Evolutionary conservation across 2,329 filamentous ascomycete species (phyloP), one percentile per base, ranked within the genome.

Genomic region (Alternaria rosae): DNA sequence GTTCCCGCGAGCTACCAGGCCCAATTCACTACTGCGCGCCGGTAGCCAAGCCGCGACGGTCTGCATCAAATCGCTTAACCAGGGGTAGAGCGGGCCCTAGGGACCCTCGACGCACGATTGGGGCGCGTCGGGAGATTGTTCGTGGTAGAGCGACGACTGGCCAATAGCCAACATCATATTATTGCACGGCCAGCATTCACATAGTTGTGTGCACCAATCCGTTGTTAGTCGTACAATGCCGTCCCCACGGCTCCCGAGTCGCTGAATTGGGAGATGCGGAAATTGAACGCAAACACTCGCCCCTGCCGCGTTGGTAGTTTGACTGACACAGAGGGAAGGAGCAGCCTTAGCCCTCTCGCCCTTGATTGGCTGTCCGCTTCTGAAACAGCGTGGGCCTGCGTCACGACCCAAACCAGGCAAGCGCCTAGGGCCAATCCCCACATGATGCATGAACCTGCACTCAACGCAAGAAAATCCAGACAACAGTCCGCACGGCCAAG

Each of bases 1-100:
- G 66, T 68, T 73, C 70, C 73, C 75, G 72, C 65, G 55, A 59
- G 23, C 50, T 55, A 64, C 71, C 66, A 72, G 72, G 62, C 68
- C 71, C 61, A 38, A 69, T 74, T 70, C 63, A 67, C 64, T 32
- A 42, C 25, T 60, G 58, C 60, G 30, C 66, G 64, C 70, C 69
- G 71, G 41, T 50, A 35, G 71, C 70, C 71, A 66, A 74, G 71
- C 25, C 54, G 35, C 30, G 43, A 28, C 21, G 42, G 42, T 15
- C 43, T 45, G 54, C 54, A 47, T 47, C 54, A 48, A 30, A 43
- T 47, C 30, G 30, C 42, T 23, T 23, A 17, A 26, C 35, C 52
- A 44, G 42, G 54, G 54, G 42, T 48, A 23, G 55, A 6, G 32
- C 54, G 54, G 47, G 12, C 28, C 15, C 54, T 32, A 52, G 35